Base-by-base conservation (phyloP, 768 basidiomycete species). In the button mushroom (Agaricus bisporus) region DNA sequence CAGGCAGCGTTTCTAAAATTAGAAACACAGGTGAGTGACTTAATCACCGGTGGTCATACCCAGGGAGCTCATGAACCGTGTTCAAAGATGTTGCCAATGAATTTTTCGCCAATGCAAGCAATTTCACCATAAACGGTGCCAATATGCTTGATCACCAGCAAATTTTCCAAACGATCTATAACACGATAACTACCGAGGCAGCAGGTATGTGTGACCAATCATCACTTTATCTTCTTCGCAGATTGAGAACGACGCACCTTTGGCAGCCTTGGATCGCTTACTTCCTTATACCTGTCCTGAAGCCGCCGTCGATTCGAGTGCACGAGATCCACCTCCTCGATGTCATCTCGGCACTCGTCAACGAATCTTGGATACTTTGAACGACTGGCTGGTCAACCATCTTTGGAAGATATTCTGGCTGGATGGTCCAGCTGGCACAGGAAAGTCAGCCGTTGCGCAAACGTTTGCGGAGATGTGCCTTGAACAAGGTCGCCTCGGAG, bases 391-490 rank as follows among this genome's bases (percentile, higher is more conserved):
- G 4, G 15, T 14, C 8, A 20, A 12, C 14, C 52, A 45, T 17
- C n/a, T 17, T 11, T 47, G 15, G 48, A 57, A 46, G 6, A 18
- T 54, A 11, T 29, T 48, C 12, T 57, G 51, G 51, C 41, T 57
- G 6, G 9, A 22, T 6, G 56, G 56, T 0, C 48, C 52, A 10
- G 52, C 56, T 2, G 56, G 56, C 6, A 36, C 37, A 1, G 56
- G 56, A 6, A 57, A 57, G 44, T 54, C 56, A 1, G 56, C 56
- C n/a, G 49, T 54, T 15, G 48, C 43, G 6, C 51, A 54, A 20
- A 52, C 56, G 2, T 35, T 57, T 12, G 51, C 52, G 1, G 56
- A 54, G 14, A 11, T 29, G 1, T 57, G 51, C 32, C 14, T 12
- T 9, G 41, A 49, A 18, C 26, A 29, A 18, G 42, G 48, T 15